Evolutionary conservation across 805 yeast genomes (phyloP).

Genomic region (Grigorovia jiainica): DNA sequence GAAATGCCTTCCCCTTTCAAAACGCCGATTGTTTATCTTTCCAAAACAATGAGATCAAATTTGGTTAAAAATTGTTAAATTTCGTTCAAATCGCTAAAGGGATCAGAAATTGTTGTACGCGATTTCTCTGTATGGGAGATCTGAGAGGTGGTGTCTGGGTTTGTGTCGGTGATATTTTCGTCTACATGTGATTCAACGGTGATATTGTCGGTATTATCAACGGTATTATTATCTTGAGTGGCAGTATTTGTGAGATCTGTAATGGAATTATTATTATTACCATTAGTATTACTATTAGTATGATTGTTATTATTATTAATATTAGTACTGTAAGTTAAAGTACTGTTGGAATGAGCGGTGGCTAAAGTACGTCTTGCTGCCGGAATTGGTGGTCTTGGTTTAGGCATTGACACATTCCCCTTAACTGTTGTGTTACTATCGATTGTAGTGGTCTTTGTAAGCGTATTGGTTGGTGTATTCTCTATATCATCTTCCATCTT

Average conservation of each 20-base stretch:
- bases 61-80: neutral
- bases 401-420: no score
- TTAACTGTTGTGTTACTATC: no score
- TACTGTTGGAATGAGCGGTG: no score
- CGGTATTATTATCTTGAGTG: neutral
- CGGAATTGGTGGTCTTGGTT: slow-evolving; percentile 4
- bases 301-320: neutral
- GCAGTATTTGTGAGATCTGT: neutral
- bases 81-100: neutral
- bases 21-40: no score
- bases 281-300: neutral
- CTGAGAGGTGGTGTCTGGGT: neutral
- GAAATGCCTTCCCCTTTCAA: no score
- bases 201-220: neutral
- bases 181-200: no score
- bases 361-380: neutral
- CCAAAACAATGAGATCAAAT: no score
- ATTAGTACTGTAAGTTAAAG: neutral
- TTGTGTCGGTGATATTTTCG: neutral
- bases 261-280: neutral
- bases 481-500: slow-evolving; percentile 15
- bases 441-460: neutral
- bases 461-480: slow-evolving; percentile 5
- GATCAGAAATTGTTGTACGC: neutral
- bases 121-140: no score